These are phyloP conservation scores for Spongospora subterranea DNA, from an alignment of 208 protist genomes.

Conservation along the genomic window DNA sequence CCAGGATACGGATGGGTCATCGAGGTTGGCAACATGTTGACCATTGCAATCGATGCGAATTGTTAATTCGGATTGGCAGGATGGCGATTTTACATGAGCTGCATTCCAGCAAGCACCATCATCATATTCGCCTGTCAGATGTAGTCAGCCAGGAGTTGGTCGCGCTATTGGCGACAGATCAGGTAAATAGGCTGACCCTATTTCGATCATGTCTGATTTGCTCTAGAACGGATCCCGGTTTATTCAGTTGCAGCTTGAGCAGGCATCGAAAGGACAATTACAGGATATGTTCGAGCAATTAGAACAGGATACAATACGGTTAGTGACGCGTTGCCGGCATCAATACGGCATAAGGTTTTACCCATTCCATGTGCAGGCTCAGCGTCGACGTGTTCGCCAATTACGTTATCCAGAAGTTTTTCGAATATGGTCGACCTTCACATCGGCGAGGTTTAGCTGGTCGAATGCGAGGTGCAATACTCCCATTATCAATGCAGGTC, in stretches of 20 bases:
- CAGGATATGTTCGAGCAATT: conserved; percentile 35
- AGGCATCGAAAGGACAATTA: background rate
- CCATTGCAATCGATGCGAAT: too few relatives aligned
- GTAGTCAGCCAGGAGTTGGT: background rate
- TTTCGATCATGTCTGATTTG: background rate
- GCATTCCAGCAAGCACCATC: conserved; percentile 33
- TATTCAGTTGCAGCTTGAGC: conserved; percentile 51
- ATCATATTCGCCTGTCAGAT: conserved; percentile 39
- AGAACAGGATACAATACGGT: background rate
- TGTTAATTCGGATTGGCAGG: too few relatives aligned
- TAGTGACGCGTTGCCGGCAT: background rate
- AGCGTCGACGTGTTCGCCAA: conserved; percentile 92
- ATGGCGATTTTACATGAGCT: conserved; percentile 8
- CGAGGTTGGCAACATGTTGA: too few relatives aligned
- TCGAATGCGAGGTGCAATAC: background rate
- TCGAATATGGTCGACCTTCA: conserved; percentile 88
- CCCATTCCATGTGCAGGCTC: background rate
- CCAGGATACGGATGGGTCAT: too few relatives aligned
- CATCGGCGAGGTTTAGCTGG: conserved; percentile 71
- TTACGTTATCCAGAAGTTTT: conserved; percentile 97
- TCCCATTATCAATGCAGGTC: conserved; percentile 63
- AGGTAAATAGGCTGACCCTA: background rate
- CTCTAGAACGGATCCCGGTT: conserved; percentile 30
- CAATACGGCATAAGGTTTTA: too few relatives aligned
- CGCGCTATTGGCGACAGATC: conserved; percentile 17